Percentiles rank a stretch among this genome's conserved stretches.
phyloP scores from a whole-genome alignment of 495 filamentous ascomycete genomes.

The Clavariopsis aquatica region DNA sequence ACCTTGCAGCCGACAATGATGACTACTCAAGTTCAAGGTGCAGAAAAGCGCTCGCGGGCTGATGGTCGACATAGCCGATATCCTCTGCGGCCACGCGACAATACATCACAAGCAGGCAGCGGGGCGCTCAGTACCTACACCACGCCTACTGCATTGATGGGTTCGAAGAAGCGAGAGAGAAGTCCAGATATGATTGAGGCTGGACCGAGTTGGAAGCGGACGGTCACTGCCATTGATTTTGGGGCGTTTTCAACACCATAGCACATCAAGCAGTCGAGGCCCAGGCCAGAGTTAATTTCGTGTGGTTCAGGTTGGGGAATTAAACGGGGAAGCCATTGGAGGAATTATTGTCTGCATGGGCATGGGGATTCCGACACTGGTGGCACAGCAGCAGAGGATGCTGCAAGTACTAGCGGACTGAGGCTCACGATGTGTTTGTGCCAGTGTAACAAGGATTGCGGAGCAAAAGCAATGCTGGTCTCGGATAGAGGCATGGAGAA shows the following conservation, averaged over 20 bases:
- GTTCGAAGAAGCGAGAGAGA: neutral
- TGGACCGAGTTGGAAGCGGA: neutral
- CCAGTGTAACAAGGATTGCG: neutral
- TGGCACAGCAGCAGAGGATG: neutral
- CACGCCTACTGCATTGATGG: neutral
- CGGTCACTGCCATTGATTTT: no score
- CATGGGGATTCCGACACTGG: neutral
- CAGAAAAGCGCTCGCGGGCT: neutral
- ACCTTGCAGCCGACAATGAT: neutral
- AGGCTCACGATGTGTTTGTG: neutral
- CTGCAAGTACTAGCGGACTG: neutral
- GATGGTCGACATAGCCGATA: neutral
- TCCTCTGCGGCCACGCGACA: neutral
- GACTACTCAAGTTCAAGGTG: neutral
- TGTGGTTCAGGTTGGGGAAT: neutral
- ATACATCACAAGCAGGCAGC: neutral
- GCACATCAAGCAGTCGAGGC: no score
- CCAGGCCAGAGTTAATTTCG: neutral
- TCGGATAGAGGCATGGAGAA: no score
- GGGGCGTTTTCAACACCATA: no score
- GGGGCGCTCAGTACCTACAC: neutral
- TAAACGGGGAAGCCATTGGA: neutral
- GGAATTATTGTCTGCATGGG: conserved; percentile 1
- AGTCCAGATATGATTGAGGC: neutral
- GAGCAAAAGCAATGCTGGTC: neutral